Conservation (phyloP, 108 stramenopile species). For the Pseudonitzschia multiseries region DNA sequence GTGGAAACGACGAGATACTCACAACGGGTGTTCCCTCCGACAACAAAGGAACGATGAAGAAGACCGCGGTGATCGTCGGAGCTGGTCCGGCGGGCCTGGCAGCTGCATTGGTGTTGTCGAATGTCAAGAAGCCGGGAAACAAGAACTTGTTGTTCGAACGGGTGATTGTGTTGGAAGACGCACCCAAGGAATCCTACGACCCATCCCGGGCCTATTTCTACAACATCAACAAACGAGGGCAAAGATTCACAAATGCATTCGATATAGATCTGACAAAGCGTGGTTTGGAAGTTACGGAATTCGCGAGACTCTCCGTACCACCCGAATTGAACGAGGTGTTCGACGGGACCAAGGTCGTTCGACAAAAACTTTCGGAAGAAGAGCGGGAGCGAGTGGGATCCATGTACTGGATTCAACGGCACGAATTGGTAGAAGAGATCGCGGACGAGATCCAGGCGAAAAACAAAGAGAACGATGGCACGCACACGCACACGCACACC, state of each 20-base stretch:
- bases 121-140: neutral
- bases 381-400: neutral
- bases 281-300: slow-evolving; percentile 26
- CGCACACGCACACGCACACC: neutral
- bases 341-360: neutral
- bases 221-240: slow-evolving; percentile 49
- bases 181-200: slow-evolving; percentile 35
- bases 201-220: slow-evolving; percentile 54
- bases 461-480: neutral
- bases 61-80: slow-evolving; percentile 45
- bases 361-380: neutral
- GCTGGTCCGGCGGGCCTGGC: slow-evolving; percentile 51
- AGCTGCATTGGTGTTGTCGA: slow-evolving; percentile 38
- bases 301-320: slow-evolving; percentile 30
- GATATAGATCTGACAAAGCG: slow-evolving; percentile 34
- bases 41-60: neutral
- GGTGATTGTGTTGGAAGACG: slow-evolving; percentile 8
- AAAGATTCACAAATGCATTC: slow-evolving; percentile 45
- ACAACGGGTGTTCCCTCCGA: neutral
- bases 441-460: neutral
- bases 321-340: slow-evolving; percentile 37
- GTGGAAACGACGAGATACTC: neutral
- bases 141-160: neutral
- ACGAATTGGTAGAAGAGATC: neutral
- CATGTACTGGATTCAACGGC: slow-evolving; percentile 12